A percentile compares a stretch with the other conserved stretches of the same genome.
Evolutionary conservation across 2,329 filamentous ascomycete genomes (phyloP).

Genomic region (Sporothrix humicola): DNA sequence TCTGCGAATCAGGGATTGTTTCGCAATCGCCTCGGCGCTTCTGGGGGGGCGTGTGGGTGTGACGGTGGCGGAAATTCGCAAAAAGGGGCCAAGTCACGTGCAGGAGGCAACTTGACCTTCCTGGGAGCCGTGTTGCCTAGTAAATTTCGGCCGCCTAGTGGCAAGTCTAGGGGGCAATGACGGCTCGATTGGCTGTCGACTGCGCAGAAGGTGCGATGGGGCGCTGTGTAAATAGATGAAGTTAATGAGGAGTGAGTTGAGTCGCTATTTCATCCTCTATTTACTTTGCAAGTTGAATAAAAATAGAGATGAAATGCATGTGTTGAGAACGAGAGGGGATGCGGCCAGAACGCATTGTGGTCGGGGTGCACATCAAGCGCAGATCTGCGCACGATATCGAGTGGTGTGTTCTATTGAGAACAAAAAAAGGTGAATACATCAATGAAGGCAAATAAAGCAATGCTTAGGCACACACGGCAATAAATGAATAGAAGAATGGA

Average conservation of each 20-base stretch:
- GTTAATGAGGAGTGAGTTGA: not conserved
- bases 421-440: not conserved
- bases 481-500: not conserved
- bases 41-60: slow-evolving; percentile 33
- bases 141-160: slow-evolving; percentile 17
- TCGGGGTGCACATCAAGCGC: slow-evolving; percentile 25
- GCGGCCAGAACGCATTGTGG: not conserved
- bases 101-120: not conserved
- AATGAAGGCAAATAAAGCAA: not conserved
- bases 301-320: not conserved
- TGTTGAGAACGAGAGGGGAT: slow-evolving; percentile 11
- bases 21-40: slow-evolving; percentile 37
- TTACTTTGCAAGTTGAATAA: not conserved
- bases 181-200: slow-evolving; percentile 13
- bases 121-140: not conserved
- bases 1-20: slow-evolving; percentile 38
- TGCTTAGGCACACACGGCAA: no score
- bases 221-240: not conserved
- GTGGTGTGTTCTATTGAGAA: not conserved
- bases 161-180: slow-evolving; percentile 17
- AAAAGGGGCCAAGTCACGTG: slow-evolving; percentile 30
- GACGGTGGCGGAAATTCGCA: slow-evolving; percentile 32
- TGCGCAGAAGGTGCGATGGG: not conserved
- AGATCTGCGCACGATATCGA: slow-evolving; percentile 21
- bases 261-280: not conserved